Evolutionary conservation across 1,284 basidiomycete species (phyloP).

Genomic region (Heterobasidion occidentale): DNA sequence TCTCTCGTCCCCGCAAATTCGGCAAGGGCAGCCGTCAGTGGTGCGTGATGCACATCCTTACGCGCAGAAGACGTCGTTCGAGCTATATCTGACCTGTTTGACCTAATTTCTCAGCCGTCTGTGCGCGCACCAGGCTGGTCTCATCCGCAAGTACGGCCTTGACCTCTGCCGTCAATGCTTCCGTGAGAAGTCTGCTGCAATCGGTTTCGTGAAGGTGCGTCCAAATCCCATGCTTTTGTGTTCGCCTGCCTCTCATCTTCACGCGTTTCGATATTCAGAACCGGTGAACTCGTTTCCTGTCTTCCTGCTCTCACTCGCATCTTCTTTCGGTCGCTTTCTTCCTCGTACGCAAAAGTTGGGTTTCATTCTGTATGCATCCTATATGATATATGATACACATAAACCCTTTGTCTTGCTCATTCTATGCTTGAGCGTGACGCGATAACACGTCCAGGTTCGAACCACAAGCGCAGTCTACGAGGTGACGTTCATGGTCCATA

Average conservation of each 20-base stretch:
- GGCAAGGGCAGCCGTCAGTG: constrained; percentile 95
- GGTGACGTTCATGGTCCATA: too few relatives aligned
- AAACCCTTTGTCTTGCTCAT: neutral
- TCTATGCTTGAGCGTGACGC: too few relatives aligned
- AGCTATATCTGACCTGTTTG: constrained; percentile 1
- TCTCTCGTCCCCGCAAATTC: constrained; percentile 89
- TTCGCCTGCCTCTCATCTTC: neutral
- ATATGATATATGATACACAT: constrained; percentile 4
- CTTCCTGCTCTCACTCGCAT: neutral
- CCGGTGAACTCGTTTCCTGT: constrained; percentile 8
- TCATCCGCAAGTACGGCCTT: constrained; percentile 92
- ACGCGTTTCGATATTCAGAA: constrained; percentile 3
- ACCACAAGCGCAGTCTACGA: too few relatives aligned
- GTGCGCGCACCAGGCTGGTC: constrained; percentile 93
- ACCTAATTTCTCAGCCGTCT: constrained; percentile 61
- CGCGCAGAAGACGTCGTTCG: neutral
- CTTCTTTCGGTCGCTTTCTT: constrained; percentile 1
- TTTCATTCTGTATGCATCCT: constrained; percentile 6
- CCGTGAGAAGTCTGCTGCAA: constrained; percentile 90
- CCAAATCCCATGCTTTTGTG: neutral
- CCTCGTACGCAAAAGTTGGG: constrained; percentile 4
- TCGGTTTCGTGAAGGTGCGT: constrained; percentile 90
- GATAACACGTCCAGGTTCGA: too few relatives aligned
- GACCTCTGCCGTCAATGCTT: constrained; percentile 98
- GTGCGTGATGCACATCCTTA: constrained; percentile 32